Base-by-base conservation (phyloP, 352 stramenopile genomes). In the Globisporangium apiculatum region DNA sequence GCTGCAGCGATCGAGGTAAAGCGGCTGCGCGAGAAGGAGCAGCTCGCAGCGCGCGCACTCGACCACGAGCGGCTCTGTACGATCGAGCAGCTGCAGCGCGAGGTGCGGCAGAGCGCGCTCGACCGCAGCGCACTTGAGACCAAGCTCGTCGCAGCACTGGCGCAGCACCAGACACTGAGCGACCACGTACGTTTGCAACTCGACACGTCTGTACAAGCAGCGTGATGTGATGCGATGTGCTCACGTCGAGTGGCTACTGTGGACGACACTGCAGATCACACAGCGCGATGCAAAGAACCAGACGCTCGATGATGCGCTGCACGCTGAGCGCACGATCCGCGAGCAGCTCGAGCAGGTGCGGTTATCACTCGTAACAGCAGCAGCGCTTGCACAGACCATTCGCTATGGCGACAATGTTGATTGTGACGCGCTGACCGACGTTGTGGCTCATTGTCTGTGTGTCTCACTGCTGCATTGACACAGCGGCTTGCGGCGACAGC, bases 11-110 rank as follows among this genome's bases (percentile, higher is more conserved):
- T 73, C 10, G 73, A 89, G 50, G 54, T 68, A 18, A 67, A 64
- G 36, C 67, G 67, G 35, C 57, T 79, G 24, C 67, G 69, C 5
- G 73, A 89, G 51, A 79, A 80, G 46, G 52, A 70, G 9, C 65
- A 75, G 15, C 6, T 46, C 31, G 63, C 73, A 62, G 48, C 61
- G 5, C 68, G 59, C 42, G 43, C 64, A 9, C 56, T 66, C 37
- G 71, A 57, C 4, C 57, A 51, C n/a, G 56, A 60, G 12, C 58
- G 66, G 0, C 61, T 71, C 38, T 61, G 48, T 24, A 40, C 58
- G 8, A 45, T 71, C 31, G 62, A 84, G 10, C 55, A 76, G n/a
- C 51, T 78, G 41, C 61, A 57, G 53, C 50, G 47, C 55, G 68
- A 82, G n/a, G 60, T 72, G 9, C 54, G 69, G 18, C 64, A 66